Percentiles rank a stretch among this genome's conserved stretches.
Evolutionary conservation across 768 basidiomycete species (phyloP).

Genomic region (Russula virescens): DNA sequence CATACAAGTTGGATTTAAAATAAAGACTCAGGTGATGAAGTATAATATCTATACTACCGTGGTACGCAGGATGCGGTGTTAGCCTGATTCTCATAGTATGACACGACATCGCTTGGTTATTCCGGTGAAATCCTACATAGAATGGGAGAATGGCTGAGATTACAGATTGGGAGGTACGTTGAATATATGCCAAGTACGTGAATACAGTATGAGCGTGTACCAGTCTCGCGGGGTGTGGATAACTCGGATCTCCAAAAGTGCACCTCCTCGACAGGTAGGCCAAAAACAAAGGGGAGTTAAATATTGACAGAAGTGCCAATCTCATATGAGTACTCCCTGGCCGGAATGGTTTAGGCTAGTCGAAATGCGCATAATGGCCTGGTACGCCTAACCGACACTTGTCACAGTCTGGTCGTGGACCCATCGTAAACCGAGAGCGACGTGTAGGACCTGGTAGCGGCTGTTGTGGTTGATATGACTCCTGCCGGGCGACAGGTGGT

Average conservation of each 20-base stretch:
- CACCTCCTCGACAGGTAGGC: background rate
- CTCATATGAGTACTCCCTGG: background rate
- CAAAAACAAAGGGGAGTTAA: background rate
- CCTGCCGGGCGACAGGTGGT: background rate
- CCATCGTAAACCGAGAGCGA: conserved; percentile 59
- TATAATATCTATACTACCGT: too few relatives aligned
- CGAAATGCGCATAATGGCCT: conserved; percentile 69
- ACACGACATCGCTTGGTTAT: too few relatives aligned
- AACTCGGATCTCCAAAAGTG: background rate
- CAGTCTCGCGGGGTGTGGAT: background rate
- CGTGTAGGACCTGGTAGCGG: conserved; percentile 25
- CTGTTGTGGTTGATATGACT: conserved; percentile 21
- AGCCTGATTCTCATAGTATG: too few relatives aligned
- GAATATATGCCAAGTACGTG: background rate
- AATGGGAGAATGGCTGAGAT: background rate
- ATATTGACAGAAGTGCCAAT: background rate
- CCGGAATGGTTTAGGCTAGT: conserved; percentile 30
- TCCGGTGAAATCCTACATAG: background rate
- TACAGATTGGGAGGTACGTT: background rate
- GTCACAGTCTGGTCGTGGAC: conserved; percentile 61
- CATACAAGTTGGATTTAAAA: too few relatives aligned
- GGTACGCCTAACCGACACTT: conserved; percentile 60
- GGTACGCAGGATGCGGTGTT: too few relatives aligned
- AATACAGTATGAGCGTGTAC: background rate
- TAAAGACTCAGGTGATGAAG: too few relatives aligned